Percentiles rank a stretch among this genome's conserved stretches.
Evolutionary conservation across 495 filamentous ascomycete genomes (phyloP).

Genomic region (Penicillium paradoxum): DNA sequence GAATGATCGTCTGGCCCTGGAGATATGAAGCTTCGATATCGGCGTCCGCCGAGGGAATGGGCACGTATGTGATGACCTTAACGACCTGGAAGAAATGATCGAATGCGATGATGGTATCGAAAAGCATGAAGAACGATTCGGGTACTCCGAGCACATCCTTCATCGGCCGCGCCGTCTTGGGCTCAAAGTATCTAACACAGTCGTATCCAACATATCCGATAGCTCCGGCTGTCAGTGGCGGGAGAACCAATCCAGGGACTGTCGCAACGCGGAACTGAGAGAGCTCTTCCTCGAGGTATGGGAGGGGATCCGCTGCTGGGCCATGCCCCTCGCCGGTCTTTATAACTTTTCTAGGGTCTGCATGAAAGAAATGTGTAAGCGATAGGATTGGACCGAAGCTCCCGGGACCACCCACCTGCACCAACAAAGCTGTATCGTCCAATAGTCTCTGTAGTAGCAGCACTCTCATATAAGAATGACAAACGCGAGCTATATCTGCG

Average conservation of each 20-base stretch:
- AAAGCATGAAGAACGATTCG: conserved; percentile 96
- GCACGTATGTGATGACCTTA: conserved; percentile 86
- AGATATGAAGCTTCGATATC: conserved; percentile 59
- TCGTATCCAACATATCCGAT: conserved; percentile 97
- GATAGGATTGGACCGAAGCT: conserved; percentile 3
- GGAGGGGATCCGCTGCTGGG: conserved; percentile 74
- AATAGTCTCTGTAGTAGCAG: conserved; percentile 82
- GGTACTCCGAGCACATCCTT: conserved; percentile 85
- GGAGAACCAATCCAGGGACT: conserved; percentile 73
- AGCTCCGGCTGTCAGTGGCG: conserved; percentile 82
- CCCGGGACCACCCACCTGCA: conserved; percentile 51
- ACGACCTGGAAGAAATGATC: conserved; percentile 90
- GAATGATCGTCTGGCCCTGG: conserved; percentile 56
- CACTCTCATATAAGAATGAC: conserved; percentile 88
- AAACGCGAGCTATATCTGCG: conserved; percentile 36
- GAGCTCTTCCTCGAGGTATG: conserved; percentile 73
- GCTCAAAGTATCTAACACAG: conserved; percentile 96
- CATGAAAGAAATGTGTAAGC: conserved; percentile 4
- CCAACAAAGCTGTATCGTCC: conserved; percentile 94
- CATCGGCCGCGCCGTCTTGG: conserved; percentile 78
- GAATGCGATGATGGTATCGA: conserved; percentile 90
- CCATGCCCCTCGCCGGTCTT: conserved; percentile 87
- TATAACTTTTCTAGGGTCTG: conserved; percentile 77
- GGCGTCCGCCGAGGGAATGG: conserved; percentile 43
- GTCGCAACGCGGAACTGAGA: conserved; percentile 68